phyloP scores from a whole-genome alignment of 2,329 filamentous ascomycete species.

The Epichloe glyceriae region DNA sequence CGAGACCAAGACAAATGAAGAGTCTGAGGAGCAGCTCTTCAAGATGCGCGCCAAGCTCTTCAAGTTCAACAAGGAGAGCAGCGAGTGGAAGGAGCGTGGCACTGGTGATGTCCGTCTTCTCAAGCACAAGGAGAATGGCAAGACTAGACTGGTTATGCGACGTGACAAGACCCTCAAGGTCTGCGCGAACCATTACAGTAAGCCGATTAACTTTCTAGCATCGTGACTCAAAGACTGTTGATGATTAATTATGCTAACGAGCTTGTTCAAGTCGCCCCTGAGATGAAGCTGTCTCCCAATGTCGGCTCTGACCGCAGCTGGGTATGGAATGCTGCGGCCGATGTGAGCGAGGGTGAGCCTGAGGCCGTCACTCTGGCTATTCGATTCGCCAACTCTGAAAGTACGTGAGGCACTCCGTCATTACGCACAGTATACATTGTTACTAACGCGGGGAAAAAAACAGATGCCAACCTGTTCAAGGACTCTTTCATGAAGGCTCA shows the following conservation, averaged over 20 bases:
- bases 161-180: conserved; percentile 99
- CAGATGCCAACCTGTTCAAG: conserved; percentile 95
- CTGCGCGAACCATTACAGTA: conserved; percentile 99
- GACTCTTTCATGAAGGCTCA: conserved; percentile 94
- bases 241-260: conserved; percentile 3
- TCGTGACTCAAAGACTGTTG: background rate
- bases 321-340: conserved; percentile 97
- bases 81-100: conserved; percentile 98
- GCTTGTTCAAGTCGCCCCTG: conserved; percentile 61
- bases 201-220: conserved; percentile 20
- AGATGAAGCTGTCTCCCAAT: conserved; percentile 98
- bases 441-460: background rate
- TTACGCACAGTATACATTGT: background rate
- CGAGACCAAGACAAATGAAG: conserved; percentile 95
- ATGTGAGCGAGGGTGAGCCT: conserved; percentile 95
- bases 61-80: conserved; percentile 83
- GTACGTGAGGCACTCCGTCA: conserved; percentile 40
- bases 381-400: conserved; percentile 94
- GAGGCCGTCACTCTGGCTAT: conserved; percentile 94
- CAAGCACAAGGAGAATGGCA: conserved; percentile 98
- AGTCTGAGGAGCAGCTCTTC: conserved; percentile 92
- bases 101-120: conserved; percentile 92
- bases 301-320: conserved; percentile 96
- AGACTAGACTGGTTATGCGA: conserved; percentile 96
- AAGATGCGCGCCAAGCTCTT: conserved; percentile 99